These are phyloP conservation scores for Hyparrhenia diplandra DNA, from an alignment of 176 grass and related monocot genomes.

Conservation along the genomic window DNA sequence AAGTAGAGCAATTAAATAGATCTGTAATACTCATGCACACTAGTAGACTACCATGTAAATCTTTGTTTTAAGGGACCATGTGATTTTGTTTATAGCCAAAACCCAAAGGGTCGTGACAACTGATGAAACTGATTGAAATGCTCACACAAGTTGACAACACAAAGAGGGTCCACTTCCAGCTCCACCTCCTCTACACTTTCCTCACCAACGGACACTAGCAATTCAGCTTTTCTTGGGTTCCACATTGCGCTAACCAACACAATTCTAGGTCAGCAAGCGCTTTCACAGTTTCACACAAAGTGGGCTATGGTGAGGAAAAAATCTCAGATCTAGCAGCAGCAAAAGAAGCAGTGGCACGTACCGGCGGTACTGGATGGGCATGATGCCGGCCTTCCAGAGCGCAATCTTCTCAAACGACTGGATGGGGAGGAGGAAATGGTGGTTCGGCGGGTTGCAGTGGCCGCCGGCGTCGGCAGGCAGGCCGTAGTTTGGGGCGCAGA, in stretches of 20 bases:
- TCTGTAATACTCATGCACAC: background rate
- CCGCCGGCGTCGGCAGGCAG: slow-evolving; percentile 78
- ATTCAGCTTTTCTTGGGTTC: slow-evolving; percentile 35
- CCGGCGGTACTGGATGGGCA: slow-evolving; percentile 97
- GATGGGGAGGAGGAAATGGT: slow-evolving; percentile 97
- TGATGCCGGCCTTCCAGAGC: slow-evolving; percentile 97
- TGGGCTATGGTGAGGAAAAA: background rate
- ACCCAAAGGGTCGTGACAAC: background rate
- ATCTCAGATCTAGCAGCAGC: slow-evolving; percentile 38
- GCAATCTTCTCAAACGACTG: slow-evolving; percentile 98
- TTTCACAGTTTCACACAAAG: slow-evolving; percentile 33
- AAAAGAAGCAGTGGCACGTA: slow-evolving; percentile 27
- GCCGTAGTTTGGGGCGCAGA: slow-evolving; percentile 92
- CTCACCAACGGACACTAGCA: slow-evolving; percentile 31
- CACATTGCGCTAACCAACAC: slow-evolving; percentile 17
- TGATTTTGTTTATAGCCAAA: background rate
- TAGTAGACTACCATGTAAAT: background rate
- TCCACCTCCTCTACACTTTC: background rate
- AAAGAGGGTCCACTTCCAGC: slow-evolving; percentile 8
- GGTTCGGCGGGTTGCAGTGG: slow-evolving; percentile 87
- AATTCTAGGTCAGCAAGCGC: slow-evolving; percentile 21
- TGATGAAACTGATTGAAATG: background rate
- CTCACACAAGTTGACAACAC: slow-evolving; percentile 3
- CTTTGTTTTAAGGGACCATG: background rate
- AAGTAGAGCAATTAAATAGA: background rate